Evolutionary conservation across 129 eudicot species (phyloP).

Genomic region (Artemisia argyi): DNA sequence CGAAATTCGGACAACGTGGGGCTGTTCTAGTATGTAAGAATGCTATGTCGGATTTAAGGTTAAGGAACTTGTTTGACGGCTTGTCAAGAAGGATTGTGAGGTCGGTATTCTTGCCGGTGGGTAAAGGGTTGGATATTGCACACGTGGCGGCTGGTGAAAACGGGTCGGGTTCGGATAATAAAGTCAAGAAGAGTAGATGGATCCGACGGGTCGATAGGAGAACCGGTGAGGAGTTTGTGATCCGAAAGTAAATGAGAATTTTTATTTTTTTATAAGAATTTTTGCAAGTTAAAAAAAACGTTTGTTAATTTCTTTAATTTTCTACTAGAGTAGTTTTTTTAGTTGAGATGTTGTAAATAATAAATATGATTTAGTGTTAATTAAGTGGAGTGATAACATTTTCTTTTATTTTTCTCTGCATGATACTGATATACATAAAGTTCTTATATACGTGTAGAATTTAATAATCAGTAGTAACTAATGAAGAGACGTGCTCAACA

Average conservation of each 20-base stretch:
- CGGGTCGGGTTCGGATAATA: constrained; percentile 32
- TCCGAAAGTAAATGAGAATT: constrained; percentile 26
- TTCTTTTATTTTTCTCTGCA: neutral
- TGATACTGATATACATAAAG: too few species aligned
- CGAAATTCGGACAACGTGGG: constrained; percentile 76
- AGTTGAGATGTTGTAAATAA: constrained; percentile 7
- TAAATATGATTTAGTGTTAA: neutral
- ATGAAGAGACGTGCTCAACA: too few species aligned
- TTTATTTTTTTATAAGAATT: too few species aligned
- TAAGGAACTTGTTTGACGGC: constrained; percentile 53
- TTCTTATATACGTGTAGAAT: too few species aligned
- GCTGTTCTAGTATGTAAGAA: constrained; percentile 83
- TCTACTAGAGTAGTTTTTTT: too few species aligned
- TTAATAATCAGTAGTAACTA: too few species aligned
- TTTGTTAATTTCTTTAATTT: too few species aligned
- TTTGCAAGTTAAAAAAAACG: too few species aligned
- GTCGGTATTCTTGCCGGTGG: constrained; percentile 78
- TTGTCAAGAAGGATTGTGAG: constrained; percentile 63
- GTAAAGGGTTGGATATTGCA: constrained; percentile 79
- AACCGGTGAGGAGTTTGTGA: constrained; percentile 64
- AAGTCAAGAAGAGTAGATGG: constrained; percentile 50
- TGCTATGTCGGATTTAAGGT: constrained; percentile 52
- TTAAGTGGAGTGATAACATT: too few species aligned
- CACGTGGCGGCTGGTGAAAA: constrained; percentile 63
- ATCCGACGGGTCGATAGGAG: constrained; percentile 48